Evolutionary conservation across 208 protist species (phyloP).

Genomic region (Leishmania tarentolae): DNA sequence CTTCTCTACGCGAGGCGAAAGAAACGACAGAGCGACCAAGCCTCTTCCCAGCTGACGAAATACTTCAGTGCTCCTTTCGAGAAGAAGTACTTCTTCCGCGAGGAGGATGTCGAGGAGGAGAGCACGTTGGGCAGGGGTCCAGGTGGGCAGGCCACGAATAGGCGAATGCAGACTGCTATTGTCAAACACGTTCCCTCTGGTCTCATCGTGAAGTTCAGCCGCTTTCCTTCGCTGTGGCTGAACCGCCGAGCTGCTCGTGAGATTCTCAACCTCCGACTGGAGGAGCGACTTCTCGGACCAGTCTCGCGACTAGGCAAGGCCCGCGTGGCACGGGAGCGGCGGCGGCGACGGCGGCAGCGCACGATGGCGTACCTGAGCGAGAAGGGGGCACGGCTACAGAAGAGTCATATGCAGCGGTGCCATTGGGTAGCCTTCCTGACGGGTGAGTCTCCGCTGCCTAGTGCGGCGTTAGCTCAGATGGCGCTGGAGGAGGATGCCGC

Average conservation of each 20-base stretch:
- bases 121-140: constrained; percentile 83
- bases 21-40: constrained; percentile 34
- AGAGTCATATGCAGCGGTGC: constrained; percentile 34
- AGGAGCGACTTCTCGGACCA: constrained; percentile 64
- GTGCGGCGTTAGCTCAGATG: constrained; percentile 19
- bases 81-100: constrained; percentile 74
- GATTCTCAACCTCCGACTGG: constrained; percentile 72
- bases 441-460: constrained; percentile 25
- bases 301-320: constrained; percentile 54
- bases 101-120: constrained; percentile 76
- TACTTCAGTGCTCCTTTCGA: constrained; percentile 70
- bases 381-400: constrained; percentile 41
- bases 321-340: constrained; percentile 25
- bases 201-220: constrained; percentile 83
- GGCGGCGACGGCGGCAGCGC: constrained; percentile 24
- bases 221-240: constrained; percentile 85
- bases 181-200: constrained; percentile 65
- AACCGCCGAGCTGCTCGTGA: constrained; percentile 82
- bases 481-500: neutral
- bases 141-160: constrained; percentile 88
- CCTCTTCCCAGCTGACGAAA: constrained; percentile 36
- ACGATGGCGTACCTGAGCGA: constrained; percentile 28
- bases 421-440: constrained; percentile 56
- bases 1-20: constrained; percentile 36
- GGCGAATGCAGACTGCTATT: constrained; percentile 84